These are phyloP conservation scores for Nemania sp. DNA, from an alignment of 2,329 filamentous ascomycete species.

Conservation along the genomic window DNA sequence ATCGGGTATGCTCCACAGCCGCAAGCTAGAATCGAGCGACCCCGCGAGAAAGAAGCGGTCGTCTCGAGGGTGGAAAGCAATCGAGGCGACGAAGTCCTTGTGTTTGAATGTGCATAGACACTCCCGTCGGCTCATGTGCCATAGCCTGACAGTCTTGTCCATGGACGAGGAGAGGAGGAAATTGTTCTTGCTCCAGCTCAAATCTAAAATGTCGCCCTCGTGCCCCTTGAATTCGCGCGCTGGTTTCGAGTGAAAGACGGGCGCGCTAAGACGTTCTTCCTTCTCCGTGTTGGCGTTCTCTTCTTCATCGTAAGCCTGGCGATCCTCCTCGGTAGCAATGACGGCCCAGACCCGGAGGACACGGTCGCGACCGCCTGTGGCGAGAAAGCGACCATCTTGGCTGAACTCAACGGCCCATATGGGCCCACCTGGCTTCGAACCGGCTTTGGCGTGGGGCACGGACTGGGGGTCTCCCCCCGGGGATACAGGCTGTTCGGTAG, in stretches of 20 bases:
- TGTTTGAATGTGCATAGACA: slow-evolving; percentile 94
- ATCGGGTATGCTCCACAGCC: slow-evolving; percentile 96
- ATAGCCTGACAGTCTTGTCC: slow-evolving; percentile 95
- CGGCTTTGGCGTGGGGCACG: slow-evolving; percentile 41
- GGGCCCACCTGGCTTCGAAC: slow-evolving; percentile 61
- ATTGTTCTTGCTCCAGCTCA: slow-evolving; percentile 99
- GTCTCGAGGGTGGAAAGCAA: slow-evolving; percentile 91
- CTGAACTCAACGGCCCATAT: slow-evolving; percentile 95
- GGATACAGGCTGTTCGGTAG: slow-evolving; percentile 33
- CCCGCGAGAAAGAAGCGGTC: slow-evolving; percentile 97
- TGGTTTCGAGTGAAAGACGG: slow-evolving; percentile 83
- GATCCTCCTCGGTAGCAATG: slow-evolving; percentile 79
- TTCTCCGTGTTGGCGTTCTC: slow-evolving; percentile 55
- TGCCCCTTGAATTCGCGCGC: slow-evolving; percentile 82
- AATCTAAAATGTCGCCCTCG: slow-evolving; percentile 80
- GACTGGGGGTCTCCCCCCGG: slow-evolving; percentile 37
- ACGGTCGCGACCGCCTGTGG: slow-evolving; percentile 88
- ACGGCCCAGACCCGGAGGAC: slow-evolving; percentile 89
- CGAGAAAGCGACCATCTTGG: slow-evolving; percentile 85
- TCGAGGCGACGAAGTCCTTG: slow-evolving; percentile 91
- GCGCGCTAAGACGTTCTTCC: slow-evolving; percentile 75
- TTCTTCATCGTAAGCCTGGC: slow-evolving; percentile 72
- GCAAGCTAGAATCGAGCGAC: slow-evolving; percentile 83
- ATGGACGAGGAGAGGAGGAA: slow-evolving; percentile 95
- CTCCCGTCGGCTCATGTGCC: slow-evolving; percentile 85